Percentiles rank a stretch among this genome's conserved stretches.
Evolutionary conservation across 805 yeast genomes (phyloP).

Genomic region (Yarrowia deformans): DNA sequence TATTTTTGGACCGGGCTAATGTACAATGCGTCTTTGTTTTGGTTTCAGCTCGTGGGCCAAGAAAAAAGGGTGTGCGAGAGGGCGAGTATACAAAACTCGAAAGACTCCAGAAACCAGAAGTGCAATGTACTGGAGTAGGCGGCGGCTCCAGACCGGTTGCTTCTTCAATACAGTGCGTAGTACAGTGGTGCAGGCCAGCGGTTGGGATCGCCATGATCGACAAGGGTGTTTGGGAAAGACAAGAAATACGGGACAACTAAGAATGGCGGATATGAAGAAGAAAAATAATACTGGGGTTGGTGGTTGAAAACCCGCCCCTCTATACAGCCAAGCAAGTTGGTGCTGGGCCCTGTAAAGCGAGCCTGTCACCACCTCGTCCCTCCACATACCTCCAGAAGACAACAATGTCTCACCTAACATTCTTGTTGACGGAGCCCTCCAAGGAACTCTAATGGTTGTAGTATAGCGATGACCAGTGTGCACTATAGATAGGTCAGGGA

Average conservation of each 20-base stretch:
- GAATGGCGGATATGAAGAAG: neutral
- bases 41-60: conserved; percentile 7
- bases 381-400: conserved; percentile 1
- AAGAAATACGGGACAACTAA: neutral
- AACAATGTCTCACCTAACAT: conserved; percentile 17
- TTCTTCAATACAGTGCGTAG: too few species aligned
- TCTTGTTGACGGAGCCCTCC: neutral
- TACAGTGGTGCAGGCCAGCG: neutral
- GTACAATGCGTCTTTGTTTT: conserved; percentile 19
- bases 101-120: too few species aligned
- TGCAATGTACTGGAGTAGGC: too few species aligned
- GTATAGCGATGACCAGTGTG: too few species aligned
- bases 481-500: too few species aligned
- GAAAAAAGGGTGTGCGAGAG: neutral
- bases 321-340: too few species aligned
- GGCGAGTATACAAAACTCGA: too few species aligned
- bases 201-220: conserved; percentile 17
- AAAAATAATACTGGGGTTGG: too few species aligned
- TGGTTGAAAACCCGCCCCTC: too few species aligned
- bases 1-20: conserved; percentile 1
- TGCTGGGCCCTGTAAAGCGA: too few species aligned
- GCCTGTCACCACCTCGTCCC: neutral
- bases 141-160: too few species aligned
- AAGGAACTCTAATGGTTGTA: conserved; percentile 2
- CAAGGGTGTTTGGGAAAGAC: neutral